Evolutionary conservation across 2,329 filamentous ascomycete species (phyloP), one percentile per base, ranked within the genome.

Genomic region (Ramularia collo-cygni): DNA sequence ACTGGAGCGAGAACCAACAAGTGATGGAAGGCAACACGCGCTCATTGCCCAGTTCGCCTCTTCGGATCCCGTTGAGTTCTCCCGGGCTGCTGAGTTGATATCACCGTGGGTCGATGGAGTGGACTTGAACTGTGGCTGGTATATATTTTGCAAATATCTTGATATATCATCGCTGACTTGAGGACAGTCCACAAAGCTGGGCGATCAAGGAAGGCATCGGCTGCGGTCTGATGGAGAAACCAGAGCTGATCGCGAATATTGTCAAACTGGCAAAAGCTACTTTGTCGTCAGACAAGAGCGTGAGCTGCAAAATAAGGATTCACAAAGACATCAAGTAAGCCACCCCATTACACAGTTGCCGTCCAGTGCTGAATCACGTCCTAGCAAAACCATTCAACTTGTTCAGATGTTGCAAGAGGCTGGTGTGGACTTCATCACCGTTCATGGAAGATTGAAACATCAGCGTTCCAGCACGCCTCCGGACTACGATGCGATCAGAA

Each of bases 261-360:
- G 73, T 84, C 0, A 56, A 69, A 18, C 72, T 73, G 43, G 77
- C 77, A 13, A 74, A 79, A 41, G 50, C 58, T 26, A 62, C 69
- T 10, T 64, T 84, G 4, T 60, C 62, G 0, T 59, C 67, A 10
- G 37, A 34, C 7, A 60, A 75, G 43, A 80, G 75, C 50, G 73
- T 85, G 9, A 83, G 79, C 56, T 76, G 83, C 48, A 85, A 85
- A 64, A 84, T 85, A 29, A 67, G 81, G 3, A 72, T 85, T 5
- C 79, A 83, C 54, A 72, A 73, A 34, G 79, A 85, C 54, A 54
- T 84, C 8, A 66, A 43, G 41, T 43, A 27, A 19, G 36, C 3
- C 28, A 13, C 8, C 10, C 13, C n/a, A 8, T 17, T 13, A 10
- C 4, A 4, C n/a, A 27, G 34, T 13, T 21, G 4, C 34, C 24